Base-by-base conservation (phyloP, 2,329 filamentous ascomycete genomes). In the Blastomyces parvus region DNA sequence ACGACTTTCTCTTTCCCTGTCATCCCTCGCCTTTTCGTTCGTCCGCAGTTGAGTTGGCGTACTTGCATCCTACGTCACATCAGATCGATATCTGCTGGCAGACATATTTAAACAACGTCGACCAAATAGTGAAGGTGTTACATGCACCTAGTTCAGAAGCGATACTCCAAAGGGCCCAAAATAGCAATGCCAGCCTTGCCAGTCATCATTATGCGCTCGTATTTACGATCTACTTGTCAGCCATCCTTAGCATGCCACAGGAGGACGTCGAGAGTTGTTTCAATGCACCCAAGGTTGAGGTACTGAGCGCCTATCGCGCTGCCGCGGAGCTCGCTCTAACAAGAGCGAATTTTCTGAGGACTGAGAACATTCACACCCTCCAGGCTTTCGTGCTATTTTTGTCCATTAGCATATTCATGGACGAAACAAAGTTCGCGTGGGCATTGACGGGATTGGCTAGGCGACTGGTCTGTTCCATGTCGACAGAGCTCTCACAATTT, bases 351-450 rank as follows among this genome's bases (percentile, higher is more conserved):
- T 84, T 86, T 65, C 70, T 87, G 2, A 81, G 78, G 62, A 83
- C 81, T n/a, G 79, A 83, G 62, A 83, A 85, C 69, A 76, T 82
- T 8, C 73, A 83, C 55, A 79, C 84, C 3, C 72, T 86, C 6
- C 83, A 86, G 69, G 81, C 84, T 1, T 81, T 85, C 61, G 74
- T 83, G 11, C 73, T 85, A 53, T 86, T 84, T 69, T 72, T 86
- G n/a, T 81, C 84, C 48, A 65, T 71, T 82, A 56, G 64, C 22
- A 62, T 66, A 61, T 66, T 68, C 60, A 63, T 67, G 64, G 59
- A 68, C 66, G 55, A 68, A 7, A 60, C 67, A 13, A 67, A 68
- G 61, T 59, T 66, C 56, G 66, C 69, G 14, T 72, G 70, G 70
- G 65, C 69, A n/a, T 48, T 74, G 61, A 64, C 66, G 11, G 71